phyloP scores from a whole-genome alignment of 768 basidiomycete species.

The Tylopilus cervinicoccineus region DNA sequence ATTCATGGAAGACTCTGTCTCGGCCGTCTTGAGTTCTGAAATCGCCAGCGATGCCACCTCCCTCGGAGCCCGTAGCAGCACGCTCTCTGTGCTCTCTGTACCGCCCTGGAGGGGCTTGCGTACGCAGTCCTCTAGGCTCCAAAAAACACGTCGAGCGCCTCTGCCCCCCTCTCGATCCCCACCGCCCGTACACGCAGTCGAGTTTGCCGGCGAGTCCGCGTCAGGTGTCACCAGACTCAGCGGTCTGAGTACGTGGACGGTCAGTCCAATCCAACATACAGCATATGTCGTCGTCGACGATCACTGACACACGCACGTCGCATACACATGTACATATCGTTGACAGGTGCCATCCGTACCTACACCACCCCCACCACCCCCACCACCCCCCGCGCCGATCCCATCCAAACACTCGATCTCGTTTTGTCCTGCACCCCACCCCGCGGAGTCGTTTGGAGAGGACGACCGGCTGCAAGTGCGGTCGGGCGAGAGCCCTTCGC shows the following conservation, averaged over 20 bases:
- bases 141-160: conserved; percentile 16
- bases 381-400: neutral
- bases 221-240: conserved; percentile 6
- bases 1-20: conserved; percentile 24
- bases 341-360: conserved; percentile 8
- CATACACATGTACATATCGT: neutral
- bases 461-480: conserved; percentile 25
- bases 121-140: conserved; percentile 13
- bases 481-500: conserved; percentile 16
- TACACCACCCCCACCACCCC: neutral
- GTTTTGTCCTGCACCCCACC: conserved; percentile 20
- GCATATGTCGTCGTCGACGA: neutral
- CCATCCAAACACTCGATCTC: conserved; percentile 13
- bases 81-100: neutral
- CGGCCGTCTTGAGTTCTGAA: conserved; percentile 26
- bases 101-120: conserved; percentile 4
- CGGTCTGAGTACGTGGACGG: conserved; percentile 15
- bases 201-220: neutral
- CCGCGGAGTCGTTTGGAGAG: conserved; percentile 29
- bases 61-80: neutral
- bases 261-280: too few species aligned
- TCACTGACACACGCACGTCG: neutral
- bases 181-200: neutral
- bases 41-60: conserved; percentile 20
- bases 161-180: neutral